A percentile compares a stretch with the other conserved stretches of the same genome.
Evolutionary conservation across 805 yeast species (phyloP).

Genomic region (Zygoascus ofunaensis): DNA sequence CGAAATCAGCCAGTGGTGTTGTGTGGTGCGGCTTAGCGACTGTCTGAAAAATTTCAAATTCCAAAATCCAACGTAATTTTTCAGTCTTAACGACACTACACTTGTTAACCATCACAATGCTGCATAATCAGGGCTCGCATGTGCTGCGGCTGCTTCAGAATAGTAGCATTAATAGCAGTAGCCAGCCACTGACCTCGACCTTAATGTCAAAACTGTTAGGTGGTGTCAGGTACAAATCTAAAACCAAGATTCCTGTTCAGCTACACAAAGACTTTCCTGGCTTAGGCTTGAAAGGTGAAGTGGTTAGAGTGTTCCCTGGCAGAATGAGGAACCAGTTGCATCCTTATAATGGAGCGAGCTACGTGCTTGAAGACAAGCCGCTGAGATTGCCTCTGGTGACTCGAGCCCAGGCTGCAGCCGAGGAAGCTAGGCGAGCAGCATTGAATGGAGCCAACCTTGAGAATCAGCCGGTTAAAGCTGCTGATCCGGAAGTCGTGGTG

Average conservation of each 20-base stretch:
- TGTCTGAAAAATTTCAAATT: no score
- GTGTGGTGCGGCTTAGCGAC: no score
- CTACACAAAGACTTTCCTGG: slow-evolving; percentile 57
- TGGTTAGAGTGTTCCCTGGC: slow-evolving; percentile 66
- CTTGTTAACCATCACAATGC: no score
- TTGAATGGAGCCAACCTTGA: neutral
- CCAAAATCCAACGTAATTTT: no score
- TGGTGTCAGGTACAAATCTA: slow-evolving; percentile 4
- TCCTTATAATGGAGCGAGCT: slow-evolving; percentile 63
- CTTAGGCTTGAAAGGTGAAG: slow-evolving; percentile 62
- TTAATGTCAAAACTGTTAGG: no score
- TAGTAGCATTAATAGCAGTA: no score
- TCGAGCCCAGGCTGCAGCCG: slow-evolving; percentile 1
- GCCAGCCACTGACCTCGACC: neutral
- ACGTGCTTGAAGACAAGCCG: slow-evolving; percentile 35
- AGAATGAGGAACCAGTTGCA: slow-evolving; percentile 75
- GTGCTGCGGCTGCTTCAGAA: no score
- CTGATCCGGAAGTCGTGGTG: slow-evolving; percentile 1
- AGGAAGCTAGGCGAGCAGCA: slow-evolving; percentile 4
- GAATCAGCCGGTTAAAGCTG: neutral
- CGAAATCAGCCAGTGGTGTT: no score
- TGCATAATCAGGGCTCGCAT: no score
- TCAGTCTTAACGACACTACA: no score
- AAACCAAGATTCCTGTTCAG: slow-evolving; percentile 48
- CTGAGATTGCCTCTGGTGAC: slow-evolving; percentile 3